phyloP scores from a whole-genome alignment of 768 basidiomycete species.

The Mycena capillaripes region DNA sequence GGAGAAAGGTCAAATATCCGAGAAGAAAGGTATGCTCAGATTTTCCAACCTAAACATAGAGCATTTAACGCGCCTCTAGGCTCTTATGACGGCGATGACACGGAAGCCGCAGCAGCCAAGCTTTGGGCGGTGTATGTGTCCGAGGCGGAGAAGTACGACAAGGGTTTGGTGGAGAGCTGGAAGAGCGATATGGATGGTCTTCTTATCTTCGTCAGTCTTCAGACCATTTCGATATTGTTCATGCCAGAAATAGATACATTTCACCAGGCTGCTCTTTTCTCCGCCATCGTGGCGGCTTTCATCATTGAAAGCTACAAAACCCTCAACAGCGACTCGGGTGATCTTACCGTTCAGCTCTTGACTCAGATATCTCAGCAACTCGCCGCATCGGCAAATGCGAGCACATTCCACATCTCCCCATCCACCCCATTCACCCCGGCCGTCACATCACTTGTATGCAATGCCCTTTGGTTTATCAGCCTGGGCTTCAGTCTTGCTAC shows the following conservation, averaged over 20 bases:
- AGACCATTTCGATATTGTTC: background rate
- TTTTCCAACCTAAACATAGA: no score
- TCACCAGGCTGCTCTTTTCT: background rate
- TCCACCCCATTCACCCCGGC: background rate
- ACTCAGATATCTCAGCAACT: background rate
- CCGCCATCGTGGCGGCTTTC: background rate
- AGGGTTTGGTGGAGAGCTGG: no score
- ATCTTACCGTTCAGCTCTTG: background rate
- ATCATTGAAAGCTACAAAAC: constrained; percentile 17
- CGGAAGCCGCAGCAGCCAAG: no score
- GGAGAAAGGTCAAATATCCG: no score
- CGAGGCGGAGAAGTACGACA: no score
- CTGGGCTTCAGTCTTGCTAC: background rate
- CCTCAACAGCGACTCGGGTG: background rate
- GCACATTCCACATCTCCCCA: background rate
- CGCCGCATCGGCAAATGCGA: background rate
- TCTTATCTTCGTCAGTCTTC: background rate
- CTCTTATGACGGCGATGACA: no score
- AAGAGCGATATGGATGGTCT: background rate
- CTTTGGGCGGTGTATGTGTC: no score
- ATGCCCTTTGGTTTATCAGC: constrained; percentile 4
- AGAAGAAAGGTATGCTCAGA: no score
- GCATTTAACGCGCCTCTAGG: no score
- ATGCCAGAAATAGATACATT: background rate
- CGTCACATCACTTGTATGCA: background rate